Base-by-base conservation (phyloP, 305 asterid genomes). In the Fraxinus dipetala region DNA sequence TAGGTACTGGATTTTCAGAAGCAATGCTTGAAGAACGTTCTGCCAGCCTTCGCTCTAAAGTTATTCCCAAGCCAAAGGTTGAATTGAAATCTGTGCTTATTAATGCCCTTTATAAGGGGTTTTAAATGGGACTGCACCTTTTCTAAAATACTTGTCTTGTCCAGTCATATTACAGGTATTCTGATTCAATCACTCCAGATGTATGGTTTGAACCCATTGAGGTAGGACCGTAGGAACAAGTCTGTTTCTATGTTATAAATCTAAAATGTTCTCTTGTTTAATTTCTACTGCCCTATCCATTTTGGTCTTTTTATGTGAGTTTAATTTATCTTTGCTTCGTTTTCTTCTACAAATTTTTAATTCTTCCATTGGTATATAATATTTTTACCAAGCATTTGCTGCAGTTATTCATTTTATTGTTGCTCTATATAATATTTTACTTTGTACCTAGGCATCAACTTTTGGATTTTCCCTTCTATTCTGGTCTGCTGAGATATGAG, bases 1-100 rank as follows among this genome's bases (percentile, higher is more conserved):
- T 84, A 96, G 99, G 99, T 79, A 94, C 99, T 77, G 98, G 98
- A 78, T 94, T 96, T 91, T 87, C 97, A 83, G 98, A 96, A 85
- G 86, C 88, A 76, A 79, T 90, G 96, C 98, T 96, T 79, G 97
- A 93, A 84, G 97, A 96, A 85, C 92, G 95, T 59, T 96, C 98
- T 77, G 80, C 90, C 80, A 93, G 97, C 85, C 95, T 93, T 79
- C 92, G 95, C 79, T 88, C 95, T 67, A 92, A 96, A 90, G 91
- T 95, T 85, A 93, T 93, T 85, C 85, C 90, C 65, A 90, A 83
- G 84, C 98, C 98, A 82, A 96, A 91, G 98, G 98, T 94, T 78
- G 70, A 86, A 65, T 82, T 67, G 43, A 28, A 5, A 77, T 56
- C 61, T 79, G 36, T 67, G 30, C 56, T 69, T 72, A 74, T 40